A percentile compares a stretch with the other conserved stretches of the same genome.
These are phyloP conservation scores for Cystobasidium pallidum DNA, from an alignment of 1,284 basidiomycete species.

Conservation along the genomic window DNA sequence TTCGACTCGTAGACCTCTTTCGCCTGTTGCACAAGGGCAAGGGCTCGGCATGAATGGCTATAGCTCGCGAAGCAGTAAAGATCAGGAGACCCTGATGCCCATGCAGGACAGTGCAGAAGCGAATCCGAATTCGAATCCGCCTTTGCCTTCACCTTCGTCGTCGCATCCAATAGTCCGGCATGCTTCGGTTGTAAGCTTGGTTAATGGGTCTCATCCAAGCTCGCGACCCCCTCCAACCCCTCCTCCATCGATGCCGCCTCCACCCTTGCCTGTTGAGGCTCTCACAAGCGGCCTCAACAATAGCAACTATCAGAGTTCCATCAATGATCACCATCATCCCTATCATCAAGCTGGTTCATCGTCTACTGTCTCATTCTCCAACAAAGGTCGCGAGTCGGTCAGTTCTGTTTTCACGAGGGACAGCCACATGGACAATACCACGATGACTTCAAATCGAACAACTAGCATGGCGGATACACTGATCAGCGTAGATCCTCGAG, in stretches of 20 bases:
- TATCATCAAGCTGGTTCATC: conserved; percentile 25
- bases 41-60: conserved; percentile 37
- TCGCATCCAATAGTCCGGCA: conserved; percentile 21
- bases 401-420: conserved; percentile 30
- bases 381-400: conserved; percentile 52
- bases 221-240: conserved; percentile 79
- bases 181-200: conserved; percentile 28
- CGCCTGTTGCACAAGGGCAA: conserved; percentile 18
- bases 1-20: conserved; percentile 10
- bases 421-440: conserved; percentile 44
- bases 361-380: conserved; percentile 24
- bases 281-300: conserved; percentile 1
- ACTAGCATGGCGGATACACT: conserved; percentile 37
- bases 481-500: conserved; percentile 63
- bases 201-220: conserved; percentile 63
- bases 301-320: not conserved
- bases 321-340: conserved; percentile 8
- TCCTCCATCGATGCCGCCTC: conserved; percentile 82
- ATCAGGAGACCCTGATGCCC: conserved; percentile 9
- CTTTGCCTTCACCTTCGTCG: not conserved
- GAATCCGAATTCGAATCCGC: too few relatives aligned
- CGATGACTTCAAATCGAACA: conserved; percentile 24
- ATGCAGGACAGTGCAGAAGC: not conserved
- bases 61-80: conserved; percentile 5
- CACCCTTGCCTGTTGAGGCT: conserved; percentile 68